Evolutionary conservation across 352 stramenopile genomes (phyloP), one percentile per base, ranked within the genome.

Genomic region (Phytophthora sansomeana): DNA sequence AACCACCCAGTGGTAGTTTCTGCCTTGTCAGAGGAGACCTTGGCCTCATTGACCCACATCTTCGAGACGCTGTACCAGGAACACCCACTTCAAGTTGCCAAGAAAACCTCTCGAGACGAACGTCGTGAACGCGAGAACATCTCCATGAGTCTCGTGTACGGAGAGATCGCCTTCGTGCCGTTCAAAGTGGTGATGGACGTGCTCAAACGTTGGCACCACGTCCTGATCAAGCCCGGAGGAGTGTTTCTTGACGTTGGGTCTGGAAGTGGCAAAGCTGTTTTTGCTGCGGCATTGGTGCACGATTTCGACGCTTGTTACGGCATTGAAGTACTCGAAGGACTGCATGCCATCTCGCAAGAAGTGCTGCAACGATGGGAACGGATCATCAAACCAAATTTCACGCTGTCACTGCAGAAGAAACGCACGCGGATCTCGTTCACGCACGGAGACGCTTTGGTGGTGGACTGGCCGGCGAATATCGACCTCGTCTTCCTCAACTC

Each of bases 401-500:
- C 74, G 5, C 44, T 89, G 38, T 81, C 75, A 7, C 67, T 80
- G 47, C 79, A 90, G 62, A 91, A 93, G 72, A 89, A 85, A 53
- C 79, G 85, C 14, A 91, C 69, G 50, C 75, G 83, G 4, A 80
- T 97, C 36, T 61, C 78, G 8, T 96, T 98, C 60, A 66, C 78
- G 1, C 77, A 81, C 17, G 88, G 77, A 24, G 91, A 98, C 58
- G 83, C 81, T 0, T 67, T 91, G 19, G 72, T 67, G 1, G 49
- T 85, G 14, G 91, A 98, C 56, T 97, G 89, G 83, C 78, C 85
- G 0, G 17, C 41, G 21, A 79, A 62, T 24, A 78, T 78, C 0
- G 85, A 92, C 41, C 36, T 98, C 3, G 66, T 96, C 1, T 98
- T 98, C 61, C 75, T 93, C 42, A 98, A 98, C 66, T 96, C 87